These are phyloP conservation scores for Saccharomycopsis capsularis DNA, from an alignment of 805 yeast species.

Conservation along the genomic window DNA sequence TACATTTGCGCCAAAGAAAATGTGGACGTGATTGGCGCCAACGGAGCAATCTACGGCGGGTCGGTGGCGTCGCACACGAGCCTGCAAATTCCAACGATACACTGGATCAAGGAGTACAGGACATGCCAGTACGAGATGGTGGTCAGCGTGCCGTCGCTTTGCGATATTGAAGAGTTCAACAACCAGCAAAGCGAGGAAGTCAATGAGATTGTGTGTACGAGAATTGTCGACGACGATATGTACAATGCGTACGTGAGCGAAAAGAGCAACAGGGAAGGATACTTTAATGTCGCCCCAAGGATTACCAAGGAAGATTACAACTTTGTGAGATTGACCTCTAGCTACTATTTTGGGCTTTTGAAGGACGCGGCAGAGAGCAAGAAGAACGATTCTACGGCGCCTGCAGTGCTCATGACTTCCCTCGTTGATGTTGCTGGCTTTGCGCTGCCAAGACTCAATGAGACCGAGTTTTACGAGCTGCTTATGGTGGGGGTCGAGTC, in stretches of 20 bases:
- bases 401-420: no score
- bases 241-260: neutral
- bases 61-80: no score
- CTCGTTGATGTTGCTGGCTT: no score
- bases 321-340: neutral
- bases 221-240: neutral
- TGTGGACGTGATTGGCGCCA: no score
- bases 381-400: no score
- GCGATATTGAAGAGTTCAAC: slow-evolving; percentile 31
- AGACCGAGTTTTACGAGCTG: no score
- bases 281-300: neutral
- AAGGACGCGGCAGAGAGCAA: no score
- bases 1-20: slow-evolving; percentile 23
- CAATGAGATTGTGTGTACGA: neutral
- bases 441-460: no score
- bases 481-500: no score
- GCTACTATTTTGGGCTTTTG: neutral
- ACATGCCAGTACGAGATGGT: slow-evolving; percentile 53
- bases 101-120: slow-evolving; percentile 43
- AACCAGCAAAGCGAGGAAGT: slow-evolving; percentile 1
- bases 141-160: slow-evolving; percentile 44
- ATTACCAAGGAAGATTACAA: neutral
- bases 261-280: neutral
- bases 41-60: no score
- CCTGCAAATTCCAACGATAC: slow-evolving; percentile 24